Evolutionary conservation across 345 rosid species (phyloP).

Genomic region (Moricandia moricandioides): DNA sequence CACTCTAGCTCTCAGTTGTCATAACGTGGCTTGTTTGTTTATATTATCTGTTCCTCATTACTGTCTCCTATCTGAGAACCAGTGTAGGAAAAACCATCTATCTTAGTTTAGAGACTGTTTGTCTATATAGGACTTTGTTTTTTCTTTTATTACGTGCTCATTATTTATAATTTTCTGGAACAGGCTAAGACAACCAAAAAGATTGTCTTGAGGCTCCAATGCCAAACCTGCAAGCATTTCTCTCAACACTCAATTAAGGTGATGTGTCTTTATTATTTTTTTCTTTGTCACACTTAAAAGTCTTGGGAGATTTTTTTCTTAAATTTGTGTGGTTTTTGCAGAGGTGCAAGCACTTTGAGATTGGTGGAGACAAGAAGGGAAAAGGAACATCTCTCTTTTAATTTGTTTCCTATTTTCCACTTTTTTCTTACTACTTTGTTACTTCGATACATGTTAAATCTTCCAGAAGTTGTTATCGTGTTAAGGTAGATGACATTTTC

Average conservation of each 20-base stretch:
- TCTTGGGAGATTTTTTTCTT: background rate
- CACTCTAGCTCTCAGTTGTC: no score
- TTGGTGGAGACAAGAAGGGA: slow-evolving; percentile 81
- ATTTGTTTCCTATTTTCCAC: background rate
- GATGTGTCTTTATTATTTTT: background rate
- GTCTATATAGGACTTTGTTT: no score
- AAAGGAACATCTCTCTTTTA: slow-evolving; percentile 74
- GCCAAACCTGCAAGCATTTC: slow-evolving; percentile 85
- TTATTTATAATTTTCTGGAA: background rate
- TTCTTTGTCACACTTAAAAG: background rate
- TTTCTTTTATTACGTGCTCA: background rate
- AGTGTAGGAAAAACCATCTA: no score
- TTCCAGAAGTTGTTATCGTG: no score
- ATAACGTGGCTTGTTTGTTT: no score
- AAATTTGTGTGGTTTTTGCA: slow-evolving; percentile 25
- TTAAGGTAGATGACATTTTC: no score
- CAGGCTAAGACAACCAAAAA: slow-evolving; percentile 92
- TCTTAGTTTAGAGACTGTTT: no score
- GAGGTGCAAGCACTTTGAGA: slow-evolving; percentile 83
- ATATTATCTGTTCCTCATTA: background rate
- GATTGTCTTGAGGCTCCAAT: slow-evolving; percentile 84
- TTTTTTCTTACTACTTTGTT: background rate
- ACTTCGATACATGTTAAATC: no score
- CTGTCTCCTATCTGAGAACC: background rate
- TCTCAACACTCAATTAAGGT: slow-evolving; percentile 87